phyloP scores from a whole-genome alignment of 495 filamentous ascomycete species.

The Penicillium macrosclerotiorum region DNA sequence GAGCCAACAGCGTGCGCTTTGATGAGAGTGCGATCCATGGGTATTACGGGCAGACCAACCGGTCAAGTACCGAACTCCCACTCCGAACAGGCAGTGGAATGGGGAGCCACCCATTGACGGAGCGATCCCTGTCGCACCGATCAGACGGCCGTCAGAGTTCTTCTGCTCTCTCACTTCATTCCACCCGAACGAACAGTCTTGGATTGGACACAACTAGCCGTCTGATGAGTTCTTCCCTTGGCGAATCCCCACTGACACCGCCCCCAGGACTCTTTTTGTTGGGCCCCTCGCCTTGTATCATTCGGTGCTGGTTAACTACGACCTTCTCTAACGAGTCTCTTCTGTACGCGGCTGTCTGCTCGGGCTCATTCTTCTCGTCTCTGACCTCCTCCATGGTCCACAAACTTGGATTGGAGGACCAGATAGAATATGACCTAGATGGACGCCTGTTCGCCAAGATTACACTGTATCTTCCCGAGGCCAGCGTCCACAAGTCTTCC shows the following conservation, averaged over 20 bases:
- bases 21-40: slow-evolving; percentile 94
- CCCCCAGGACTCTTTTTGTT: slow-evolving; percentile 79
- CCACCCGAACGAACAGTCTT: slow-evolving; percentile 79
- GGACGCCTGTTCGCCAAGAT: slow-evolving; percentile 68
- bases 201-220: slow-evolving; percentile 70
- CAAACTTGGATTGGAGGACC: slow-evolving; percentile 65
- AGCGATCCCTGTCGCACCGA: slow-evolving; percentile 88
- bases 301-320: slow-evolving; percentile 89
- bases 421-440: slow-evolving; percentile 62
- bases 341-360: slow-evolving; percentile 88
- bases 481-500: slow-evolving; percentile 72
- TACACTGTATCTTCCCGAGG: slow-evolving; percentile 85
- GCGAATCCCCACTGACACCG: slow-evolving; percentile 67
- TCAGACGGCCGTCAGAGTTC: slow-evolving; percentile 96
- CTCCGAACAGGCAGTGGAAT: slow-evolving; percentile 76
- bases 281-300: slow-evolving; percentile 85
- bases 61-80: slow-evolving; percentile 76
- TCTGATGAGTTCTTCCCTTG: slow-evolving; percentile 57
- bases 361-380: slow-evolving; percentile 82
- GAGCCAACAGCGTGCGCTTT: slow-evolving; percentile 98
- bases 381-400: slow-evolving; percentile 70
- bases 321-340: slow-evolving; percentile 83
- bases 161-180: slow-evolving; percentile 77
- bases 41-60: slow-evolving; percentile 77
- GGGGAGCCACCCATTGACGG: slow-evolving; percentile 79